phyloP scores from a whole-genome alignment of 345 rosid species.

The Ailanthus altissimus region DNA sequence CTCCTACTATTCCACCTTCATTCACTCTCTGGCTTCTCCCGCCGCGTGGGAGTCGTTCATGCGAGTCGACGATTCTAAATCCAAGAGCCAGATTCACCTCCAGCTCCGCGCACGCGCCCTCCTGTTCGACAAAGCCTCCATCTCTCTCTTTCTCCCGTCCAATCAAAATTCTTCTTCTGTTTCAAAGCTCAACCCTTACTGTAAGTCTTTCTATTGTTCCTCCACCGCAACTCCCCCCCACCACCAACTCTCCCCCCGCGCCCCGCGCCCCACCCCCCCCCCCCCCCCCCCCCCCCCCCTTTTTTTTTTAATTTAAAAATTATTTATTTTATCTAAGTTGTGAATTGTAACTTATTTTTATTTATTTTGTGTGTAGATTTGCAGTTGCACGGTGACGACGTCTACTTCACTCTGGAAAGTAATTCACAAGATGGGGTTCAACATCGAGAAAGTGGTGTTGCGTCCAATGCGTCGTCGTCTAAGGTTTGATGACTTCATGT shows the following conservation, averaged over 20 bases:
- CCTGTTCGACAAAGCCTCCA: conserved; percentile 76
- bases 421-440: conserved; percentile 47
- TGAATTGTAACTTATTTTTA: background rate
- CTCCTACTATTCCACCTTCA: conserved; percentile 50
- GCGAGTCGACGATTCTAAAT: conserved; percentile 66
- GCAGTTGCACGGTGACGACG: conserved; percentile 84
- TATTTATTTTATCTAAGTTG: background rate
- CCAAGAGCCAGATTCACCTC: conserved; percentile 82
- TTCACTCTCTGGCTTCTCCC: conserved; percentile 61
- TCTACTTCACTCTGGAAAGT: conserved; percentile 69
- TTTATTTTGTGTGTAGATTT: conserved; percentile 47
- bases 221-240: too few species aligned
- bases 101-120: conserved; percentile 94
- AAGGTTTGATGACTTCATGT: conserved; percentile 46
- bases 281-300: too few species aligned
- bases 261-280: too few species aligned
- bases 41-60: conserved; percentile 79
- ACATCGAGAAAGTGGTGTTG: conserved; percentile 46
- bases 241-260: too few species aligned
- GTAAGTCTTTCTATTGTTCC: conserved; percentile 39
- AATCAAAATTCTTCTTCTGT: conserved; percentile 37
- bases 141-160: conserved; percentile 64
- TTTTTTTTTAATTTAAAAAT: too few species aligned
- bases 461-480: conserved; percentile 34
- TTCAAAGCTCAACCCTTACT: conserved; percentile 69